These are phyloP conservation scores for Spinacia oleracea DNA, from an alignment of 179 eudicot species.

Conservation along the genomic window DNA sequence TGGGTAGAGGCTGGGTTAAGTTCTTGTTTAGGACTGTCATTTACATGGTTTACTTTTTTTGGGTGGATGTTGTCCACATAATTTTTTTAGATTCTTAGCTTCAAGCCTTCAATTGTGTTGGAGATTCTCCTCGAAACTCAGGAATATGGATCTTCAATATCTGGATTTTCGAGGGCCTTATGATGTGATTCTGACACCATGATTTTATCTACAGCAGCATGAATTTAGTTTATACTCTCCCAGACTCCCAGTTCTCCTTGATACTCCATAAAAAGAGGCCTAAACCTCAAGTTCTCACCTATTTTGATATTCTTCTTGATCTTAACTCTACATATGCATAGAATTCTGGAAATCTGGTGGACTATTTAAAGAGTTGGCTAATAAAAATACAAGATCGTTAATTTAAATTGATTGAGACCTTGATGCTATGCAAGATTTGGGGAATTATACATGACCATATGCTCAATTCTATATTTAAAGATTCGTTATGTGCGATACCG, in stretches of 20 bases:
- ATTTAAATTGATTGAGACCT: background rate
- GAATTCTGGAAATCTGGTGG: background rate
- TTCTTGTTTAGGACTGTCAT: background rate
- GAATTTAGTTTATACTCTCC: background rate
- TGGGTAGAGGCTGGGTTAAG: background rate
- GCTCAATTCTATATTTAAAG: background rate
- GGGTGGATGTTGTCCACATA: background rate
- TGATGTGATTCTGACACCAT: background rate
- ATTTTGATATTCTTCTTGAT: background rate
- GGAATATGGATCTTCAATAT: background rate
- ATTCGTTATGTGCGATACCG: background rate
- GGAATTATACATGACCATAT: background rate
- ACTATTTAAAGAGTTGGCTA: background rate
- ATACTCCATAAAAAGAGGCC: background rate
- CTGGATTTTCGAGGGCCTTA: background rate
- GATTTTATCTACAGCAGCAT: background rate
- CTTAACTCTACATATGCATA: background rate
- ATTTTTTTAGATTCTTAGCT: background rate
- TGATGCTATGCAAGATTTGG: background rate
- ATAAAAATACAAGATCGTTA: background rate
- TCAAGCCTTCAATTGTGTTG: background rate
- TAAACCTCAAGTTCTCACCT: background rate
- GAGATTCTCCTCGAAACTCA: background rate
- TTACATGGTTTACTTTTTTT: background rate
- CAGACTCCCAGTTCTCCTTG: background rate